Percentiles rank a stretch among this genome's conserved stretches.
Evolutionary conservation across 495 filamentous ascomycete species (phyloP).

Genomic region (Xylaria flabelliformis): DNA sequence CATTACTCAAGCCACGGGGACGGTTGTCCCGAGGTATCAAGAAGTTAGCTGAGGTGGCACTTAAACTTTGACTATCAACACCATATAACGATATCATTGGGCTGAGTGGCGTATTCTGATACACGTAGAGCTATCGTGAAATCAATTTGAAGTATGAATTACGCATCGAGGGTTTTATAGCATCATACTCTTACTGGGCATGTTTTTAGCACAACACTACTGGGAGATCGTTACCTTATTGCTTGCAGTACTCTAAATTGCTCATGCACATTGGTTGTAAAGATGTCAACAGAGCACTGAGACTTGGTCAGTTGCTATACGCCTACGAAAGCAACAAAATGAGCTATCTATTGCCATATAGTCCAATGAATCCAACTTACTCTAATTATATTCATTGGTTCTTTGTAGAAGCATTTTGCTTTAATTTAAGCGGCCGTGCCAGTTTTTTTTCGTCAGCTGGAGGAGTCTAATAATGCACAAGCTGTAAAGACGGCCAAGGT

Average conservation of each 20-base stretch:
- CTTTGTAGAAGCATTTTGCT: neutral
- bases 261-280: neutral
- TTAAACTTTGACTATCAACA: neutral
- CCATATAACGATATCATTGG: neutral
- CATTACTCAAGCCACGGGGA: neutral
- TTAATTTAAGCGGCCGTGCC: neutral
- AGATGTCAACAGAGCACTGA: neutral
- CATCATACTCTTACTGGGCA: neutral
- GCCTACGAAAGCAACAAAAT: neutral
- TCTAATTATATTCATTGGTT: too few relatives aligned
- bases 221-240: neutral
- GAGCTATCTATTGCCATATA: neutral
- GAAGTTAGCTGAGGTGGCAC: neutral
- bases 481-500: too few relatives aligned
- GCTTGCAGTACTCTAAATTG: neutral
- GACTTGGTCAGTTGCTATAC: neutral
- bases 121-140: neutral
- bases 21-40: neutral
- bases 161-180: neutral
- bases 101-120: neutral
- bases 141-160: neutral
- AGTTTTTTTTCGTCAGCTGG: too few relatives aligned
- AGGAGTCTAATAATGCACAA: too few relatives aligned
- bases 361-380: too few relatives aligned
- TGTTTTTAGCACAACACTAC: neutral